Base-by-base conservation (phyloP, 331 rosid genomes). In the Dryas integrifolia region DNA sequence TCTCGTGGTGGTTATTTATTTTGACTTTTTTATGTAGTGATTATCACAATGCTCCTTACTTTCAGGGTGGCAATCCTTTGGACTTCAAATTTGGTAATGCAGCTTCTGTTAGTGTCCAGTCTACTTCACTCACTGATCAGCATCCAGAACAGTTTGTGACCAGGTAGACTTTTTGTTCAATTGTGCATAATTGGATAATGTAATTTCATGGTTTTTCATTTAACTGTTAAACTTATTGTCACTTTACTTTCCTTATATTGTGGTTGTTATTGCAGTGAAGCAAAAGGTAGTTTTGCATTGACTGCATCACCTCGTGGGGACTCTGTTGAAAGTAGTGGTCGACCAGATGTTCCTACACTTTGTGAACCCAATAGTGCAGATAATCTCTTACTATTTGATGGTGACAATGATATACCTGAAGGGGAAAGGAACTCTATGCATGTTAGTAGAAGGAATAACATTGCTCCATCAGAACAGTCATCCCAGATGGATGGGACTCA, bases 271-370 rank as follows among this genome's bases (percentile, higher is more conserved):
- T 67, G 67, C 88, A 96, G 99, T 69, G 99, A 96, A 86, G 97
- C 98, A 16, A 96, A 92, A 89, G 99, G 96, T 75, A 96, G 98
- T 88, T 90, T 90, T 85, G 98, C 91, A 14, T 86, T 86, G 92
- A 87, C 99, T 81, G 92, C 99, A 76, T 96, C 99, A 64, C 97
- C 99, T 66, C 97, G 74, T 75, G 98, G 97, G 41, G 99, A 96
- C 77, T 96, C 99, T 76, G 96, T 92, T 15, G 98, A 96, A 77
- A 96, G 99, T 80, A 96, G 96, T 67, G 91, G 96, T 79, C 86
- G 92, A 70, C 99, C 96, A 41, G 96, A 95, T 76, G 91, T 82
- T 75, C 91, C 91, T 73, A 75, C 89, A 55, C 78, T 80, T 59
- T 83, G 93, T 75, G 99, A 96, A 75, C 97, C 99, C 50, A 96